Evolutionary conservation across 2,329 filamentous ascomycete species (phyloP).

Genomic region (Colletotrichum euphorbiae): DNA sequence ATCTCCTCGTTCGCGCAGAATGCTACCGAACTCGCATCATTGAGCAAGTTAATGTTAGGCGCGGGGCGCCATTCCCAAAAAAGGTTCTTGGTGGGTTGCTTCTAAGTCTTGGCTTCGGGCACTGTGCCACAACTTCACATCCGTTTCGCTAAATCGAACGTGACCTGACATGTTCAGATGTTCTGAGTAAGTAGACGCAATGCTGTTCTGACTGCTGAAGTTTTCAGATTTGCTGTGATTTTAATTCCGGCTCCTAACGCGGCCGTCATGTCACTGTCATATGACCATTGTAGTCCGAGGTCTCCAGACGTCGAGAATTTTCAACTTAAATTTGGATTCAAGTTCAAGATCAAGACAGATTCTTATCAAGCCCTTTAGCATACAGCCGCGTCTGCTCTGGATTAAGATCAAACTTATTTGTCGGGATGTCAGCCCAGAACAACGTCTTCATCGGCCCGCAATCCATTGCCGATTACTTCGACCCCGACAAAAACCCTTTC

Average conservation of each 20-base stretch:
- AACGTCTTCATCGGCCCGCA: slow-evolving; percentile 69
- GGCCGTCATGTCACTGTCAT: too few species aligned
- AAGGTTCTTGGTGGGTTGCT: not conserved
- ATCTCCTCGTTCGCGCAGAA: not conserved
- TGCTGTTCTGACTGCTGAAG: not conserved
- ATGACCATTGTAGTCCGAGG: too few species aligned
- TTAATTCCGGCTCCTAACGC: too few species aligned
- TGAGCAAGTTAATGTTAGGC: not conserved
- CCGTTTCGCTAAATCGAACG: not conserved
- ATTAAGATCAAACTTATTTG: too few species aligned
- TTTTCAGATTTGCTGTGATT: too few species aligned
- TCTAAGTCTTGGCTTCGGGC: not conserved
- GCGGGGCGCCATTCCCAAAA: not conserved
- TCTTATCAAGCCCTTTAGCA: too few species aligned
- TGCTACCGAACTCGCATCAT: not conserved
- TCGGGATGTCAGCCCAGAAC: slow-evolving; percentile 37
- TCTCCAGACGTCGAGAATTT: too few species aligned
- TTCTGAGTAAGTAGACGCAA: not conserved
- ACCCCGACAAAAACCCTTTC: slow-evolving; percentile 67
- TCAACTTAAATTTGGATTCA: too few species aligned
- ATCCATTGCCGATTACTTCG: slow-evolving; percentile 67
- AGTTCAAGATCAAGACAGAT: too few species aligned
- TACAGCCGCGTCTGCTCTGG: too few species aligned
- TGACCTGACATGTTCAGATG: not conserved
- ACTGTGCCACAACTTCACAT: slow-evolving; percentile 7